Percentiles rank a stretch among this genome's conserved stretches.
These are phyloP conservation scores for Elaeis guineensis DNA, from an alignment of 176 grass and related monocot genomes.

Conservation along the genomic window DNA sequence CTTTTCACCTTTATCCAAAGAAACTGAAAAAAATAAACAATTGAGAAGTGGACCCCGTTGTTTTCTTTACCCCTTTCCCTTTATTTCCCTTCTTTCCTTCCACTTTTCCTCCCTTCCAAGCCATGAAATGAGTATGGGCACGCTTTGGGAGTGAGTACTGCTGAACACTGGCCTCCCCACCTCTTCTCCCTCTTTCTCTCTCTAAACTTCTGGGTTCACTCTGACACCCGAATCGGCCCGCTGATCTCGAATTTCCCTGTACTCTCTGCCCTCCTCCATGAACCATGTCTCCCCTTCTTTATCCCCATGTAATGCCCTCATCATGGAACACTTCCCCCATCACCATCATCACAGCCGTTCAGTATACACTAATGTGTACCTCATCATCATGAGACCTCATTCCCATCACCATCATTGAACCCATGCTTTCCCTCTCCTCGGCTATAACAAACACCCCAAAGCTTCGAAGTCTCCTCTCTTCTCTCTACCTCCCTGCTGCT, in stretches of 20 bases:
- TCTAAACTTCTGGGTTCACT: background rate
- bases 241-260: constrained; percentile 11
- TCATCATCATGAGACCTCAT: too few species aligned
- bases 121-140: background rate
- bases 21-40: too few species aligned
- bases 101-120: background rate
- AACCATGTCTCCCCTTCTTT: background rate
- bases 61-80: too few species aligned
- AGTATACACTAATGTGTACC: background rate
- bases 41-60: too few species aligned
- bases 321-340: background rate
- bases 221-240: constrained; percentile 13
- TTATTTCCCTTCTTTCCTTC: background rate
- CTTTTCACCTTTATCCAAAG: too few species aligned
- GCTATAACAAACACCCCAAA: background rate
- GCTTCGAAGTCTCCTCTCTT: background rate
- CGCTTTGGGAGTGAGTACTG: too few species aligned
- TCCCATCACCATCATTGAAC: constrained; percentile 1
- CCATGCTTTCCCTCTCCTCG: background rate
- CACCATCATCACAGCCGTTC: background rate
- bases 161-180: background rate
- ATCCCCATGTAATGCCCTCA: constrained; percentile 3
- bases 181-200: background rate
- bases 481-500: background rate
- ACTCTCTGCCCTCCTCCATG: background rate